Evolutionary conservation across 1,284 basidiomycete species (phyloP).

Genomic region (Xerocomus cyaneibrunnescens): DNA sequence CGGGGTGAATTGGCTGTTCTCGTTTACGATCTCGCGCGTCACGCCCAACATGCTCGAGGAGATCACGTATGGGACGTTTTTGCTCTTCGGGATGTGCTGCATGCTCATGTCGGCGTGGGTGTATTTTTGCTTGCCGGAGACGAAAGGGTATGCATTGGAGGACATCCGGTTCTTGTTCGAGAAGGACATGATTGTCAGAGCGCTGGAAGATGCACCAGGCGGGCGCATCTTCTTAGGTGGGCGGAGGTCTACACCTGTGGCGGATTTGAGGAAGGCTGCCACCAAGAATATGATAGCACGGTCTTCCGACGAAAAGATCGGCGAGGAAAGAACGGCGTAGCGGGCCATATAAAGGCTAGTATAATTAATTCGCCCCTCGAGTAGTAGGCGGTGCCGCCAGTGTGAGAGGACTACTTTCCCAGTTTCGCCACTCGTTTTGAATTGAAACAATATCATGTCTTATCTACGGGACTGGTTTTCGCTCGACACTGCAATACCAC

Average conservation of each 20-base stretch:
- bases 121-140: conserved; percentile 48
- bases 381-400: too few relatives aligned
- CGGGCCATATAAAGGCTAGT: too few relatives aligned
- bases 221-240: conserved; percentile 42
- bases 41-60: conserved; percentile 52
- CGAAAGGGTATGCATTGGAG: conserved; percentile 46
- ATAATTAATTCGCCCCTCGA: too few relatives aligned
- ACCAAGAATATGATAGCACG: background rate
- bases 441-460: too few relatives aligned
- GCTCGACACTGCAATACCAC: conserved; percentile 30
- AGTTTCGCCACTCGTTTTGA: too few relatives aligned
- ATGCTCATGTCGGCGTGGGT: conserved; percentile 46
- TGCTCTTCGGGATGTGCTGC: conserved; percentile 50
- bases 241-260: conserved; percentile 33
- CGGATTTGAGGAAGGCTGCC: conserved; percentile 23
- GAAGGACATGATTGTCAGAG: conserved; percentile 40
- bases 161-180: conserved; percentile 50
- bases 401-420: too few relatives aligned
- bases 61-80: conserved; percentile 52
- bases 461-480: conserved; percentile 52
- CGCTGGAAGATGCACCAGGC: conserved; percentile 48
- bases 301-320: conserved; percentile 8
- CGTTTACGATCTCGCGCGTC: conserved; percentile 48
- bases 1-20: conserved; percentile 49
- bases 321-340: background rate